These are phyloP conservation scores for Thymus quinquecostatus DNA, from an alignment of 257 asterid species.

Conservation along the genomic window DNA sequence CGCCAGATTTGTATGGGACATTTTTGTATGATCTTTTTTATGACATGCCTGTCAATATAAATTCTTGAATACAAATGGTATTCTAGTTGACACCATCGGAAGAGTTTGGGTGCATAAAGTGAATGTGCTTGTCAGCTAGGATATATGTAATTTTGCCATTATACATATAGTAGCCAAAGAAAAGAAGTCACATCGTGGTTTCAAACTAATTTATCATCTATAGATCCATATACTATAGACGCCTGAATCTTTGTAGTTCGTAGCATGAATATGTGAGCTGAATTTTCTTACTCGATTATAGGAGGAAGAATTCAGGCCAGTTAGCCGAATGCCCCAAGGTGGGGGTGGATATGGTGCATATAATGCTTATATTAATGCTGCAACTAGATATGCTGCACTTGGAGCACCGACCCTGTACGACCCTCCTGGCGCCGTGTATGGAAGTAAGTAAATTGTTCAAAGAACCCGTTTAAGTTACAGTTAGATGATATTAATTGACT, in stretches of 20 bases:
- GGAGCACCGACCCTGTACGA: conserved; percentile 98
- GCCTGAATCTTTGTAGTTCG: neutral
- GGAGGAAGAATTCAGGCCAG: conserved; percentile 91
- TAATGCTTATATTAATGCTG: conserved; percentile 86
- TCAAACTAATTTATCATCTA: neutral
- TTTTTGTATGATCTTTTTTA: neutral
- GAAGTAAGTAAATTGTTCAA: conserved; percentile 64
- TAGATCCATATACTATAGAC: neutral
- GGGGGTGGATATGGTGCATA: conserved; percentile 95
- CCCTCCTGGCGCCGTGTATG: conserved; percentile 71
- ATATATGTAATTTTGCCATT: neutral
- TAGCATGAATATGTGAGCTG: neutral
- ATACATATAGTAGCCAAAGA: neutral
- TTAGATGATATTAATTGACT: conserved; percentile 17
- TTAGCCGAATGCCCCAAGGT: conserved; percentile 58
- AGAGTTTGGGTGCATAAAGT: neutral
- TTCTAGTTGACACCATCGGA: neutral
- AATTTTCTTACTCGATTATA: conserved; percentile 25
- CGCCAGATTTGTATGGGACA: conserved; percentile 16
- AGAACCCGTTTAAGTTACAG: conserved; percentile 6
- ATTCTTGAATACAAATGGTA: conserved; percentile 13
- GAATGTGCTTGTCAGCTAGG: neutral
- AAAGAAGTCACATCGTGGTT: neutral
- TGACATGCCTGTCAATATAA: conserved; percentile 4
- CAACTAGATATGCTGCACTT: conserved; percentile 96